Evolutionary conservation across 495 filamentous ascomycete genomes (phyloP).

Genomic region (Neurospora sp.): DNA sequence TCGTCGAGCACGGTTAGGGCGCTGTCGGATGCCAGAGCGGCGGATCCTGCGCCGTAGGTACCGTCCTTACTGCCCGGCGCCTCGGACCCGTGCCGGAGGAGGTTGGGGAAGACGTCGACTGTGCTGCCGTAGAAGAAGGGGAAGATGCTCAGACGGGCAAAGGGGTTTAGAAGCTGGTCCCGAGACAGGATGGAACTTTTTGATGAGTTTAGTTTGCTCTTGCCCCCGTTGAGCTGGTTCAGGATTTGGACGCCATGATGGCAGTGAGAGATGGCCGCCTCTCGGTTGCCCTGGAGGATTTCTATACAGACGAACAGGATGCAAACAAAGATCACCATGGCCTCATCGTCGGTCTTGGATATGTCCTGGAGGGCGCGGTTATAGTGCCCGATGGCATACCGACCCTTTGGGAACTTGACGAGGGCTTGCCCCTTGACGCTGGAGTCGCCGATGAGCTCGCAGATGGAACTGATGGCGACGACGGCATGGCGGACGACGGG

Average conservation of each 20-base stretch:
- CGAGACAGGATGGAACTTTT: constrained; percentile 15
- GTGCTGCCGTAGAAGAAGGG: constrained; percentile 26
- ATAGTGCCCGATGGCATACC: constrained; percentile 23
- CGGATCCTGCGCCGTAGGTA: constrained; percentile 4
- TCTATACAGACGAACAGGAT: constrained; percentile 49
- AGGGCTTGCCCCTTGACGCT: constrained; percentile 9
- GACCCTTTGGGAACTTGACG: constrained; percentile 3
- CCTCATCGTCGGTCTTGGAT: constrained; percentile 14
- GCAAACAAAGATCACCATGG: constrained; percentile 40
- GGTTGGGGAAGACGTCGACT: constrained; percentile 14
- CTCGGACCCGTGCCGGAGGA: background rate
- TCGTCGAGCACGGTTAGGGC: constrained; percentile 17
- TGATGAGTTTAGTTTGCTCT: background rate
- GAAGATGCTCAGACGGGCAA: constrained; percentile 22
- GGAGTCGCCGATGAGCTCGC: constrained; percentile 17
- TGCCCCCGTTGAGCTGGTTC: constrained; percentile 7
- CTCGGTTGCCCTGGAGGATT: constrained; percentile 33
- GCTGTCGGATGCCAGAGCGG: background rate
- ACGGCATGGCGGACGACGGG: constrained; percentile 48
- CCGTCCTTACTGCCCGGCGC: background rate
- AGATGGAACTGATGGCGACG: constrained; percentile 29
- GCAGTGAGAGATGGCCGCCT: constrained; percentile 30
- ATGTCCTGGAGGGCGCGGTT: constrained; percentile 26
- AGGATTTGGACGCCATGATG: constrained; percentile 29
- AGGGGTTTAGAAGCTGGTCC: constrained; percentile 23